Percentiles rank a stretch among this genome's conserved stretches.
phyloP scores from a whole-genome alignment of 495 filamentous ascomycete genomes.

The Hypoxylon crocopeplum region DNA sequence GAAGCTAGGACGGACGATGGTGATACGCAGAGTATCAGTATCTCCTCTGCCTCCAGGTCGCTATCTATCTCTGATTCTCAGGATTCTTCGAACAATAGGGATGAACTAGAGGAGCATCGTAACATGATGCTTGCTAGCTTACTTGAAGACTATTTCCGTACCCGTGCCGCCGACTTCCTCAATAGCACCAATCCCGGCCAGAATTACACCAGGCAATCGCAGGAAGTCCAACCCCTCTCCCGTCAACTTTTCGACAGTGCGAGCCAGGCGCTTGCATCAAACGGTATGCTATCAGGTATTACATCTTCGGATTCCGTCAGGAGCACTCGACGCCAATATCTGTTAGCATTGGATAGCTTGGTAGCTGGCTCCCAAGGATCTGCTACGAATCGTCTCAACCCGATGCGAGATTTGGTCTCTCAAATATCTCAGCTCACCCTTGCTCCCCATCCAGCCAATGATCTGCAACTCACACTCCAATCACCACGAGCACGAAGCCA shows the following conservation, averaged over 20 bases:
- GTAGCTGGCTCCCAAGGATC: constrained; percentile 24
- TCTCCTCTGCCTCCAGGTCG: constrained; percentile 16
- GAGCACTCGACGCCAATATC: constrained; percentile 27
- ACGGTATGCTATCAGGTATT: constrained; percentile 30
- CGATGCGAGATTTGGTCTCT: constrained; percentile 33
- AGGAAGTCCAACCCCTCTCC: constrained; percentile 31
- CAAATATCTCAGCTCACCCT: constrained; percentile 30
- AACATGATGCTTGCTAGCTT: constrained; percentile 43
- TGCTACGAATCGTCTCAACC: constrained; percentile 8
- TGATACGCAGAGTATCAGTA: constrained; percentile 24
- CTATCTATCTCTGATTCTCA: constrained; percentile 20
- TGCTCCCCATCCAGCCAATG: constrained; percentile 29
- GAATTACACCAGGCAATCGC: constrained; percentile 37
- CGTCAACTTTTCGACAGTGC: constrained; percentile 33
- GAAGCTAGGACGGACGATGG: constrained; percentile 5
- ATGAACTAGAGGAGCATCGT: constrained; percentile 37
- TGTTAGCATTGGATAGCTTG: constrained; percentile 36
- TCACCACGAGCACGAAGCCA: constrained; percentile 21
- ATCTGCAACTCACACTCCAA: constrained; percentile 27
- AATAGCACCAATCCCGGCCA: constrained; percentile 34
- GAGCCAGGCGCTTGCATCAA: constrained; percentile 29
- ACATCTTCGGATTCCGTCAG: constrained; percentile 23
- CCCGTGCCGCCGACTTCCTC: constrained; percentile 39
- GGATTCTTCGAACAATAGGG: constrained; percentile 4
- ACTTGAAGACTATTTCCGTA: constrained; percentile 41